A percentile compares a stretch with the other conserved stretches of the same genome.
Conservation (phyloP, 2,329 filamentous ascomycete genomes). For the Cladosporium sp. region DNA sequence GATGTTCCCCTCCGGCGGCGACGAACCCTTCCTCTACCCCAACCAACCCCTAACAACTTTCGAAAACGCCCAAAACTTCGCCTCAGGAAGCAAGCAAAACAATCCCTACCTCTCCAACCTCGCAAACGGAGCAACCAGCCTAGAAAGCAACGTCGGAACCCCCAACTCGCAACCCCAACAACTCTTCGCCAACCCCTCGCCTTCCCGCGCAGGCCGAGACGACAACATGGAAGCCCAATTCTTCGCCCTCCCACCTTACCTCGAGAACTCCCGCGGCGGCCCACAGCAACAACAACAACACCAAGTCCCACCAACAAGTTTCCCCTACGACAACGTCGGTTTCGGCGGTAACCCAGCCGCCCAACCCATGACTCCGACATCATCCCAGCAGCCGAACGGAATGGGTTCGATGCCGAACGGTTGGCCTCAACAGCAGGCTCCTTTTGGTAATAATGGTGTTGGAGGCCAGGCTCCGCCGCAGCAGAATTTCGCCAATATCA, state of each 20-base stretch:
- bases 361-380: conserved; percentile 4
- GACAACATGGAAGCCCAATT: conserved; percentile 70
- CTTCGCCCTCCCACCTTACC: conserved; percentile 66
- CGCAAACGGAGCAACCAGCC: not conserved
- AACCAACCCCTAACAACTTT: conserved; percentile 65
- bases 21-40: conserved; percentile 72
- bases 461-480: conserved; percentile 14
- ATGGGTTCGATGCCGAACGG: conserved; percentile 21
- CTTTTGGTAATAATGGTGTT: conserved; percentile 13
- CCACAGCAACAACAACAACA: conserved; percentile 29
- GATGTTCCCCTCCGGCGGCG: conserved; percentile 70
- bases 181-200: conserved; percentile 7
- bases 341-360: not conserved
- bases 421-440: conserved; percentile 18
- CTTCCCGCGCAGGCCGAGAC: conserved; percentile 18
- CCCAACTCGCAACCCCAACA: conserved; percentile 2
- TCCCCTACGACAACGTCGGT: conserved; percentile 2
- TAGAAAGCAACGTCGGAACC: conserved; percentile 16
- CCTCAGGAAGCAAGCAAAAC: conserved; percentile 15
- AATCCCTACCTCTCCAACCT: conserved; percentile 8
- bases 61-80: conserved; percentile 41
- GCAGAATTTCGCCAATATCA: conserved; percentile 26
- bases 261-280: conserved; percentile 49
- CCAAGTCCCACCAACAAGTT: conserved; percentile 13
- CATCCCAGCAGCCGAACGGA: conserved; percentile 20